Evolutionary conservation across 768 basidiomycete genomes (phyloP).

Genomic region (Gymnopilus junonius): DNA sequence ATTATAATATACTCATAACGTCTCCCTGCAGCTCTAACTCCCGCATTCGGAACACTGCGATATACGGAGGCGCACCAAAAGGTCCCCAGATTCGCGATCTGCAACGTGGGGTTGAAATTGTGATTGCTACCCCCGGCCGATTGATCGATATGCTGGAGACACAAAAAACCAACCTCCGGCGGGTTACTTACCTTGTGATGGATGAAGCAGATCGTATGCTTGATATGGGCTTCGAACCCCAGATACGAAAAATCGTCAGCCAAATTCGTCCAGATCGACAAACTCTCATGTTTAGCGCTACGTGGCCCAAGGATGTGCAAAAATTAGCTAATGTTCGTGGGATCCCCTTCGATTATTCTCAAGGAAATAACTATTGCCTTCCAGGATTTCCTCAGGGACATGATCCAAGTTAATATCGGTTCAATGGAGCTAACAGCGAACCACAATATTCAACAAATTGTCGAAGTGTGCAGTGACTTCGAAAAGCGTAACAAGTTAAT

Average conservation of each 20-base stretch:
- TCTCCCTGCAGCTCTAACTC: constrained; percentile 69
- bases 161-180: constrained; percentile 94
- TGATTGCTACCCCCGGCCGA: constrained; percentile 99
- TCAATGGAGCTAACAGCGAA: constrained; percentile 99
- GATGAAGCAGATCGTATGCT: constrained; percentile 99
- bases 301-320: constrained; percentile 99
- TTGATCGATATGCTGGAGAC: constrained; percentile 99
- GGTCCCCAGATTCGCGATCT: constrained; percentile 98
- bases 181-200: constrained; percentile 97
- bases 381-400: constrained; percentile 94
- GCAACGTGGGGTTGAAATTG: constrained; percentile 95
- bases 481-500: constrained; percentile 96
- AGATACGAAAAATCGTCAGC: constrained; percentile 96
- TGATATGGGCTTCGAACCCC: constrained; percentile 99
- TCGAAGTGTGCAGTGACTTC: constrained; percentile 96
- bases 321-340: constrained; percentile 82
- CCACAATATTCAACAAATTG: constrained; percentile 94
- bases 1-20: not conserved
- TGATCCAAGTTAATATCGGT: constrained; percentile 98
- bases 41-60: constrained; percentile 96
- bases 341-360: not conserved
- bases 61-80: constrained; percentile 98
- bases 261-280: constrained; percentile 99
- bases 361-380: not conserved
- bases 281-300: constrained; percentile 99